phyloP scores from a whole-genome alignment of 768 basidiomycete genomes.

The Lactarius sp. region DNA sequence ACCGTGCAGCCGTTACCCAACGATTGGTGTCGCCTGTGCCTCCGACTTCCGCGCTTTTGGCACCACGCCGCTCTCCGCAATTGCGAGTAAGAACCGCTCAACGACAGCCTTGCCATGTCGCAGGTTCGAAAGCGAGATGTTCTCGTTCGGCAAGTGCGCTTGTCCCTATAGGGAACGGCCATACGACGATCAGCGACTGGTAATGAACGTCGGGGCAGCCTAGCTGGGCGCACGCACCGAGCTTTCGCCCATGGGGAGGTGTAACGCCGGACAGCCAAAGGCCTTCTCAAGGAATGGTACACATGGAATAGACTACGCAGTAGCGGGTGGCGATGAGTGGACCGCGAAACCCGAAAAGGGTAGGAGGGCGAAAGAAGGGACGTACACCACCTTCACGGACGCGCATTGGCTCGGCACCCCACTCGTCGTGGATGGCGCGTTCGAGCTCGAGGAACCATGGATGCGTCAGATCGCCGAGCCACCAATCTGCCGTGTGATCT shows the following conservation, averaged over 20 bases:
- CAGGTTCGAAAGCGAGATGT: constrained; percentile 81
- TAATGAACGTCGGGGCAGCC: not conserved
- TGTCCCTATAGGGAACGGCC: constrained; percentile 53
- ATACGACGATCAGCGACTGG: constrained; percentile 5
- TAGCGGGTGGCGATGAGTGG: constrained; percentile 1
- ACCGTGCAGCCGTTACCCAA: not conserved
- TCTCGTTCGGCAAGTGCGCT: constrained; percentile 91
- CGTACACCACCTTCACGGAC: constrained; percentile 92
- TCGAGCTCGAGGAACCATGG: constrained; percentile 86
- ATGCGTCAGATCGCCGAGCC: constrained; percentile 85
- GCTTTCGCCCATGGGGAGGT: constrained; percentile 92
- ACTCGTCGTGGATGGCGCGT: constrained; percentile 75
- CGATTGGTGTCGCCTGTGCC: not conserved
- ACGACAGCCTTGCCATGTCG: constrained; percentile 71
- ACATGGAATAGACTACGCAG: constrained; percentile 79
- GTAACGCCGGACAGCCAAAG: constrained; percentile 83
- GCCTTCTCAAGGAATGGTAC: constrained; percentile 91
- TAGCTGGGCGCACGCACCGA: constrained; percentile 46
- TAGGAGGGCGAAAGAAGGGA: not conserved
- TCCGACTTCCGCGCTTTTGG: not conserved
- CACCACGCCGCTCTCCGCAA: constrained; percentile 34
- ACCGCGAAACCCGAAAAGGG: not conserved
- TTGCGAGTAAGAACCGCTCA: constrained; percentile 63
- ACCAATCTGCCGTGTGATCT: constrained; percentile 89
- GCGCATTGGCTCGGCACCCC: constrained; percentile 79